phyloP scores from a whole-genome alignment of 2,329 filamentous ascomycete species.

The Monosporascus sp. region DNA sequence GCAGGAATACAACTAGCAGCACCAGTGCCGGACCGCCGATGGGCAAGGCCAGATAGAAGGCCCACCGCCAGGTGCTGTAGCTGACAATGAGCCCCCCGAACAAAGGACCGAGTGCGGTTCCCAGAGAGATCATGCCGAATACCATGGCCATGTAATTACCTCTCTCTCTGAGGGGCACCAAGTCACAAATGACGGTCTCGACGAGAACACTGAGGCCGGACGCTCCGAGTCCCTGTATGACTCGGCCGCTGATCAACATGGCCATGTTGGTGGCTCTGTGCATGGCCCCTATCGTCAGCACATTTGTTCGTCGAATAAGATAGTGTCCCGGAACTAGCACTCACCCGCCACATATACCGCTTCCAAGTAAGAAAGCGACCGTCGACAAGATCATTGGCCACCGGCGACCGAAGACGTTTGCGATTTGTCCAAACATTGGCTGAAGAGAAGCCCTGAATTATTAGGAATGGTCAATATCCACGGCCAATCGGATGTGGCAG shows the following conservation, averaged over 20 bases:
- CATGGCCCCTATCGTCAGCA: too few relatives aligned
- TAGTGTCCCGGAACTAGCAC: too few relatives aligned
- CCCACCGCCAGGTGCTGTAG: conserved; percentile 30
- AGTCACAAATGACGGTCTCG: conserved; percentile 43
- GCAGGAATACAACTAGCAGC: conserved; percentile 22
- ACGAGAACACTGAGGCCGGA: conserved; percentile 32
- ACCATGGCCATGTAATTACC: conserved; percentile 35
- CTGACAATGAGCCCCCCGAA: conserved; percentile 15
- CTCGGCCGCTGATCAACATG: conserved; percentile 35
- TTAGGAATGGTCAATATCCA: too few relatives aligned
- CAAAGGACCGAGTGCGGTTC: conserved; percentile 28
- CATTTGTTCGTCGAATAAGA: too few relatives aligned
- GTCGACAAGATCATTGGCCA: conserved; percentile 32
- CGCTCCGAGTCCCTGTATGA: conserved; percentile 37
- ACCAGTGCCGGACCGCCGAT: conserved; percentile 14
- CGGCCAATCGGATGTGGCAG: too few relatives aligned
- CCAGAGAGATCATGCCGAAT: conserved; percentile 27
- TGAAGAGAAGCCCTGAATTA: conserved; percentile 24
- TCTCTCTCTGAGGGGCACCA: conserved; percentile 42
- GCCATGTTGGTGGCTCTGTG: conserved; percentile 26
- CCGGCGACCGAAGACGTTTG: conserved; percentile 43
- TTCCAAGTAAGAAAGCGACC: conserved; percentile 31
- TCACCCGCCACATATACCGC: too few relatives aligned
- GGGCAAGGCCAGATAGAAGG: conserved; percentile 31
- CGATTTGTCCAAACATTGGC: conserved; percentile 40